Percentiles rank a stretch among this genome's conserved stretches.
These are phyloP conservation scores for Physcomitrium patens DNA, from an alignment of 225 moss, liverwort and hornwort species.

Conservation along the genomic window DNA sequence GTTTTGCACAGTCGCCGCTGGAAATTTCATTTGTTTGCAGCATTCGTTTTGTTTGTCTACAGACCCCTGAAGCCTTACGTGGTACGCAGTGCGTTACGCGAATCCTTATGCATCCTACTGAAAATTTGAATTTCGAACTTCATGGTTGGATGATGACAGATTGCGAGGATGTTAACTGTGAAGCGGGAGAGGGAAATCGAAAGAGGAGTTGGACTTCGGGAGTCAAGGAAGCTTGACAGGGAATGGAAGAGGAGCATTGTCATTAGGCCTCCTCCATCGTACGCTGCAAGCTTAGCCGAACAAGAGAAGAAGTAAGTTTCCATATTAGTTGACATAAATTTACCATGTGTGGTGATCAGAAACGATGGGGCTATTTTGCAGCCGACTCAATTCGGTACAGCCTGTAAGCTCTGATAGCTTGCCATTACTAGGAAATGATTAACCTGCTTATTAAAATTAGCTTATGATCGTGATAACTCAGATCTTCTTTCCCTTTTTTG, in stretches of 20 bases:
- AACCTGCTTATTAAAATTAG: too few relatives aligned
- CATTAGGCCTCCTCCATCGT: conserved; percentile 74
- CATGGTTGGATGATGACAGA: conserved; percentile 48
- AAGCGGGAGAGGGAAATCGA: conserved; percentile 88
- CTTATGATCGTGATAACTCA: too few relatives aligned
- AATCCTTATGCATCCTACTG: not conserved
- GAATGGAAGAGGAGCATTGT: conserved; percentile 90
- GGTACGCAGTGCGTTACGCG: not conserved
- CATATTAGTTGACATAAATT: conserved; percentile 1
- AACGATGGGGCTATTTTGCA: conserved; percentile 19
- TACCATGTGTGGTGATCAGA: not conserved
- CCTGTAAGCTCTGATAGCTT: not conserved
- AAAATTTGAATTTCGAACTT: conserved; percentile 2
- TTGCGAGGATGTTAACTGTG: conserved; percentile 92
- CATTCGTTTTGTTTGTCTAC: too few relatives aligned
- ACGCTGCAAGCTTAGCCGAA: conserved; percentile 51
- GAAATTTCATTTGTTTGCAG: too few relatives aligned
- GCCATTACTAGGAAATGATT: too few relatives aligned
- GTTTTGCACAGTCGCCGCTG: too few relatives aligned
- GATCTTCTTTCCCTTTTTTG: too few relatives aligned
- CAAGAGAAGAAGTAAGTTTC: conserved; percentile 46
- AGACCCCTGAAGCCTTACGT: too few relatives aligned
- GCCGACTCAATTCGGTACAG: not conserved
- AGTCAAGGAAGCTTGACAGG: conserved; percentile 88
- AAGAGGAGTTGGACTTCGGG: conserved; percentile 65